These are phyloP conservation scores for Tulasnella sp. DNA, from an alignment of 768 basidiomycete genomes.

Conservation along the genomic window DNA sequence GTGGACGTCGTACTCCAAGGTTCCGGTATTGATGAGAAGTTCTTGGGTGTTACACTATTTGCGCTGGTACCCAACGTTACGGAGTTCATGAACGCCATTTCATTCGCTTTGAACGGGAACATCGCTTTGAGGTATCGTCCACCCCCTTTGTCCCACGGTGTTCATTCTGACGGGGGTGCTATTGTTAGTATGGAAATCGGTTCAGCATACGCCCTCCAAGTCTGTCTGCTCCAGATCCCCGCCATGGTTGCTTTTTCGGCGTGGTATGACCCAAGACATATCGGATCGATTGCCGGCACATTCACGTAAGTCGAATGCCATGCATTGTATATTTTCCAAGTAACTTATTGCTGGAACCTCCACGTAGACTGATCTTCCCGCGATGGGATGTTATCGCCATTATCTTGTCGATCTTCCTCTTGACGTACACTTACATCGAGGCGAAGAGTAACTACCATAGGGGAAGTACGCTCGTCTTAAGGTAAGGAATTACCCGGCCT, in stretches of 20 bases:
- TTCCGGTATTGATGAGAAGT: slow-evolving; percentile 93
- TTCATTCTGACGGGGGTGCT: not conserved
- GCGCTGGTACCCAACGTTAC: slow-evolving; percentile 97
- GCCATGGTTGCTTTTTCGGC: slow-evolving; percentile 99
- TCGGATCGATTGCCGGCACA: slow-evolving; percentile 77
- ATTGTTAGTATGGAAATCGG: slow-evolving; percentile 92
- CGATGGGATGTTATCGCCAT: slow-evolving; percentile 95
- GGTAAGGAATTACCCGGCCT: slow-evolving; percentile 35
- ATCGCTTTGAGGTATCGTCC: slow-evolving; percentile 72
- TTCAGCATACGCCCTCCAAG: slow-evolving; percentile 96
- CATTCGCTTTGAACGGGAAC: slow-evolving; percentile 92
- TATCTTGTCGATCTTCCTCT: slow-evolving; percentile 89
- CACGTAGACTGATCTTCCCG: slow-evolving; percentile 90
- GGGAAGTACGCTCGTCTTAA: slow-evolving; percentile 87
- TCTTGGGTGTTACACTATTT: slow-evolving; percentile 91
- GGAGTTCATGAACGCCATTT: slow-evolving; percentile 99
- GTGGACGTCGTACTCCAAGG: slow-evolving; percentile 87
- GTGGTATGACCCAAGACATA: slow-evolving; percentile 75
- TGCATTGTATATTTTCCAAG: not conserved
- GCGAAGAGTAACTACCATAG: slow-evolving; percentile 98
- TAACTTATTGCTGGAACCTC: slow-evolving; percentile 4
- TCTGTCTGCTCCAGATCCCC: slow-evolving; percentile 93
- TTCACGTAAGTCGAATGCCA: slow-evolving; percentile 68
- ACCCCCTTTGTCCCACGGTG: not conserved
- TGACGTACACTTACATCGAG: slow-evolving; percentile 98